Percentiles rank a stretch among this genome's conserved stretches.
phyloP scores from a whole-genome alignment of 2,329 filamentous ascomycete species.

The Microsporum audouinii region DNA sequence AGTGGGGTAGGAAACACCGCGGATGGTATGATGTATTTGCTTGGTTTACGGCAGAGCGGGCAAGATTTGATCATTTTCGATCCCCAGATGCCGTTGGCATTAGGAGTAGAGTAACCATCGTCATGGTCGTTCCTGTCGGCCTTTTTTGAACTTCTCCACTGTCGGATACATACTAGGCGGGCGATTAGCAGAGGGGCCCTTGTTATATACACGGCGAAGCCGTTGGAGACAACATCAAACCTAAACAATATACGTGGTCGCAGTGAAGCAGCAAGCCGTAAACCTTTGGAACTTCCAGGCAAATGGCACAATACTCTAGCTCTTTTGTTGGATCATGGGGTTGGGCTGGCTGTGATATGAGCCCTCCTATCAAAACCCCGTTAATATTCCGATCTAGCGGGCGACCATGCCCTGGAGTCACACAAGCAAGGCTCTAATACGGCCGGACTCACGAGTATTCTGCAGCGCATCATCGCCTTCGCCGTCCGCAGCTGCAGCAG shows the following conservation, averaged over 20 bases:
- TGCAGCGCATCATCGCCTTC: not conserved
- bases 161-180: slow-evolving; percentile 19
- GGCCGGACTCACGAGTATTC: not conserved
- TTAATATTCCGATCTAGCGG: not conserved
- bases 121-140: slow-evolving; percentile 12
- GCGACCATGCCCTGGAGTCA: not conserved
- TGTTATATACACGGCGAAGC: slow-evolving; percentile 5
- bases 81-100: slow-evolving; percentile 5
- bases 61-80: slow-evolving; percentile 16
- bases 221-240: slow-evolving; percentile 9
- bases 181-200: not conserved
- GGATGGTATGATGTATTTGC: slow-evolving; percentile 21
- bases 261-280: slow-evolving; percentile 22
- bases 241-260: slow-evolving; percentile 23
- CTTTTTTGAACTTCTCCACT: slow-evolving; percentile 19
- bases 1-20: slow-evolving; percentile 18
- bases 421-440: not conserved
- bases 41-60: slow-evolving; percentile 21
- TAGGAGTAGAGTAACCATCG: not conserved
- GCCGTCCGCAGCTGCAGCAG: no score
- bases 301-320: slow-evolving; percentile 20
- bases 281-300: slow-evolving; percentile 19
- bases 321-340: not conserved
- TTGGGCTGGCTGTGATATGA: not conserved
- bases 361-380: not conserved